phyloP scores from a whole-genome alignment of 2,329 filamentous ascomycete genomes.

The Aspergillus nomiae region DNA sequence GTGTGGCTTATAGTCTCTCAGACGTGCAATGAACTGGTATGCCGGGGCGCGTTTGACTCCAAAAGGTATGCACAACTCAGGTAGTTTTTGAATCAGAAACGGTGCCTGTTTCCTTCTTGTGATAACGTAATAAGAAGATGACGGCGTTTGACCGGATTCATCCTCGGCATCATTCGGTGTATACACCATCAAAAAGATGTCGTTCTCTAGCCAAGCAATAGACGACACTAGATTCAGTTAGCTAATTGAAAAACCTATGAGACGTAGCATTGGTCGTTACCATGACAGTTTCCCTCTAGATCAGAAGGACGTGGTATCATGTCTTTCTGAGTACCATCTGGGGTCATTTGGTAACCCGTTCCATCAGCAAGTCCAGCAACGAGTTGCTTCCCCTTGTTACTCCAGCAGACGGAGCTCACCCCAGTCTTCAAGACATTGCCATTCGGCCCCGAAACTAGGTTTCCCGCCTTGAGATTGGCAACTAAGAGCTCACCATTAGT shows the following conservation, averaged over 20 bases:
- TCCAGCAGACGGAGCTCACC: constrained; percentile 88
- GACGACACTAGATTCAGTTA: constrained; percentile 62
- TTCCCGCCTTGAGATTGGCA: constrained; percentile 72
- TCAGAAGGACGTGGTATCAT: constrained; percentile 76
- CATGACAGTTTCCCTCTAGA: constrained; percentile 64
- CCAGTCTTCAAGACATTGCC: constrained; percentile 70
- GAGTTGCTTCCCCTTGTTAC: constrained; percentile 87
- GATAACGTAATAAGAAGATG: constrained; percentile 78
- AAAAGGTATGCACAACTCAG: constrained; percentile 74
- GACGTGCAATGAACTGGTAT: constrained; percentile 74
- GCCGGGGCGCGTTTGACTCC: constrained; percentile 66
- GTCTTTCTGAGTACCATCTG: constrained; percentile 74
- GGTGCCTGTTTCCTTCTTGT: constrained; percentile 62
- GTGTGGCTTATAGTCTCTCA: constrained; percentile 78
- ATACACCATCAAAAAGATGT: constrained; percentile 80
- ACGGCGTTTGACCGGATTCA: constrained; percentile 54
- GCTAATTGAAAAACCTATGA: background rate
- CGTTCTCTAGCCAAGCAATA: constrained; percentile 84
- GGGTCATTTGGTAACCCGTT: constrained; percentile 78
- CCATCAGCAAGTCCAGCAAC: constrained; percentile 84
- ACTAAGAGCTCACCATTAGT: constrained; percentile 79
- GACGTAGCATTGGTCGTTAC: constrained; percentile 50
- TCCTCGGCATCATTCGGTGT: constrained; percentile 61
- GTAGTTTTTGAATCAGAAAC: constrained; percentile 74
- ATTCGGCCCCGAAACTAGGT: constrained; percentile 59